phyloP scores from a whole-genome alignment of 1,284 basidiomycete species.

The Cystobasidiaceae sp. region DNA sequence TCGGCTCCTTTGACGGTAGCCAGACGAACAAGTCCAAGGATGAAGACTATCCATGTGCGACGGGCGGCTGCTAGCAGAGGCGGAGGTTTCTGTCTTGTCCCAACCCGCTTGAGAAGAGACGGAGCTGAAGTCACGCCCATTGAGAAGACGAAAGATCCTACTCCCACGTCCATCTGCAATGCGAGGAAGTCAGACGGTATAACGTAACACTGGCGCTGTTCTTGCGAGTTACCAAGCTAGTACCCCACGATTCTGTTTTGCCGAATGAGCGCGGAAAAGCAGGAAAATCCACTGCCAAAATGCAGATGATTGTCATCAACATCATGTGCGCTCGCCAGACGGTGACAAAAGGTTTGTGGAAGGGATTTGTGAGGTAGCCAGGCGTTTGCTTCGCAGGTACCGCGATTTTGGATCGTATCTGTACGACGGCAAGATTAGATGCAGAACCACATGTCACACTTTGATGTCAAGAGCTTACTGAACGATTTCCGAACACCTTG shows the following conservation, averaged over 20 bases:
- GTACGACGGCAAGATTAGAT: no score
- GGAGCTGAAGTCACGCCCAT: conserved; percentile 82
- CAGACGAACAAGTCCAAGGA: conserved; percentile 71
- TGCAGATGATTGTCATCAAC: conserved; percentile 81
- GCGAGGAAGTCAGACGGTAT: not conserved
- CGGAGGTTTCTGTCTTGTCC: conserved; percentile 10
- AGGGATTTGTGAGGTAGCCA: no score
- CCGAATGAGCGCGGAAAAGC: conserved; percentile 82
- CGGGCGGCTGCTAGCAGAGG: conserved; percentile 47
- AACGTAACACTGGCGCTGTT: not conserved
- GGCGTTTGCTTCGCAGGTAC: no score
- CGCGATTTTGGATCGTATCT: no score
- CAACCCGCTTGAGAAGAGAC: conserved; percentile 51
- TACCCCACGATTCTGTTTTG: conserved; percentile 92
- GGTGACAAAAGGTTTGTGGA: conserved; percentile 59
- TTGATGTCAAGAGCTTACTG: no score
- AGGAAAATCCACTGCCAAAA: conserved; percentile 92
- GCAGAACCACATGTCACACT: no score
- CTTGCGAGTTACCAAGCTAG: conserved; percentile 64
- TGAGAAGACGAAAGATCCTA: conserved; percentile 93
- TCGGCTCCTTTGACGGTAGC: conserved; percentile 85
- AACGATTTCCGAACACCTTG: no score
- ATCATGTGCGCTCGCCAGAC: conserved; percentile 94
- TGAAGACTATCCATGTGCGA: conserved; percentile 66
- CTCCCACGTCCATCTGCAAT: conserved; percentile 95